These are phyloP conservation scores for Exophiala viscosa DNA, from an alignment of 2,329 filamentous ascomycete genomes.

Conservation along the genomic window DNA sequence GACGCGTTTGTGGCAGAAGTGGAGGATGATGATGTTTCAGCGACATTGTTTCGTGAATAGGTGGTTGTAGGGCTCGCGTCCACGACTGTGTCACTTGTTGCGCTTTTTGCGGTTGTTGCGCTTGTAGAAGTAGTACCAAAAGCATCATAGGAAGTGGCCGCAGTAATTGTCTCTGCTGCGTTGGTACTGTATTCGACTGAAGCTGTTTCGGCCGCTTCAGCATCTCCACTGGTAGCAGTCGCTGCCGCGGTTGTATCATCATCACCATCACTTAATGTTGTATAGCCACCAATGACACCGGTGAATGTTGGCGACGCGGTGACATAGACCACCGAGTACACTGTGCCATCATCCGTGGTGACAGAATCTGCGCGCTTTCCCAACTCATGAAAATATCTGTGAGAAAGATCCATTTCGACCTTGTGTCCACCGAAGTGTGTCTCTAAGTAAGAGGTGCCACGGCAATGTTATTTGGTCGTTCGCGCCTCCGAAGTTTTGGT, in stretches of 20 bases:
- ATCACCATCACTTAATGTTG: conserved; percentile 33
- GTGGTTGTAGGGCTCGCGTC: conserved; percentile 14
- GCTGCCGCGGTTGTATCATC: conserved; percentile 1
- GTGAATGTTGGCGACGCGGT: conserved; percentile 52
- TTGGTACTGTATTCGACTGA: conserved; percentile 5
- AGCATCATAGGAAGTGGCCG: conserved; percentile 20
- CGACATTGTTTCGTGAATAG: conserved; percentile 7
- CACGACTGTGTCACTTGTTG: neutral
- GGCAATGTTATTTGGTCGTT: neutral
- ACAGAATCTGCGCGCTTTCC: conserved; percentile 21
- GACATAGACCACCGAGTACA: conserved; percentile 46
- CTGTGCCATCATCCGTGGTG: conserved; percentile 22
- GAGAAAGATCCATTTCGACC: conserved; percentile 11
- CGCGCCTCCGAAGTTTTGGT: neutral
- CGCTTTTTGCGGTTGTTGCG: too few species aligned
- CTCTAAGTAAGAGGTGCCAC: neutral
- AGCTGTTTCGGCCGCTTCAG: conserved; percentile 1
- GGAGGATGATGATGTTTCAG: conserved; percentile 9
- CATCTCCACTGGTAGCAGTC: conserved; percentile 4
- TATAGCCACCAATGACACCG: conserved; percentile 48
- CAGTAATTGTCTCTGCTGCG: conserved; percentile 12
- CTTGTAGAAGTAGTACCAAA: conserved; percentile 3
- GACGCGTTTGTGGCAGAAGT: conserved; percentile 21
- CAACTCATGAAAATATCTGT: conserved; percentile 22
- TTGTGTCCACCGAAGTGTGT: neutral